Conservation (phyloP, 164 flowering plant genomes). For the Magnolia changhungtana region DNA sequence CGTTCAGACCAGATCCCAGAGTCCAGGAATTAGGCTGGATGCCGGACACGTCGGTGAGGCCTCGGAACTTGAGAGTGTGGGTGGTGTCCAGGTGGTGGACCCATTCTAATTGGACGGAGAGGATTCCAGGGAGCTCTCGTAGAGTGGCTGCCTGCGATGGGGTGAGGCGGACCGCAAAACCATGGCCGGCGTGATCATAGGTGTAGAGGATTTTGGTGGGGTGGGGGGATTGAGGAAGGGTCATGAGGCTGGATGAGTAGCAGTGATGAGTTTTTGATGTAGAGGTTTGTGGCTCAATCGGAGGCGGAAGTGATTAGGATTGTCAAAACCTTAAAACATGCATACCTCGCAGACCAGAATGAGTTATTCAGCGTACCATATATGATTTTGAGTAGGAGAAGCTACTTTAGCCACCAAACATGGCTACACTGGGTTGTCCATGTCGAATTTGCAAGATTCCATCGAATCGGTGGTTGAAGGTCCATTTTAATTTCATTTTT, state of each 20-base stretch:
- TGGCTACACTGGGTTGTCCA: too few species aligned
- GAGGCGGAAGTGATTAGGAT: too few species aligned
- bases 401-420: too few species aligned
- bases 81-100: slow-evolving; percentile 64
- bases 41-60: slow-evolving; percentile 46
- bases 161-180: slow-evolving; percentile 73
- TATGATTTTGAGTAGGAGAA: too few species aligned
- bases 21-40: slow-evolving; percentile 70
- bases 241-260: slow-evolving; percentile 19
- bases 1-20: slow-evolving; percentile 88
- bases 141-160: slow-evolving; percentile 46
- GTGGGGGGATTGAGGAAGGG: slow-evolving; percentile 16
- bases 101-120: slow-evolving; percentile 53
- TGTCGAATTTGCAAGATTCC: too few species aligned
- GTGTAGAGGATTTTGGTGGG: slow-evolving; percentile 21
- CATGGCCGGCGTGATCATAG: slow-evolving; percentile 51
- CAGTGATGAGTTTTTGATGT: slow-evolving; percentile 11
- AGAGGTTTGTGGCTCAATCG: not conserved
- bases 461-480: too few species aligned
- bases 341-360: too few species aligned
- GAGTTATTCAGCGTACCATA: too few species aligned
- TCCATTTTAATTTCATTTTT: too few species aligned
- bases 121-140: slow-evolving; percentile 38
- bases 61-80: slow-evolving; percentile 63
- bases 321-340: too few species aligned